Evolutionary conservation across 306 rosid genomes (phyloP).

Genomic region (Pachyrhizus erosus): DNA sequence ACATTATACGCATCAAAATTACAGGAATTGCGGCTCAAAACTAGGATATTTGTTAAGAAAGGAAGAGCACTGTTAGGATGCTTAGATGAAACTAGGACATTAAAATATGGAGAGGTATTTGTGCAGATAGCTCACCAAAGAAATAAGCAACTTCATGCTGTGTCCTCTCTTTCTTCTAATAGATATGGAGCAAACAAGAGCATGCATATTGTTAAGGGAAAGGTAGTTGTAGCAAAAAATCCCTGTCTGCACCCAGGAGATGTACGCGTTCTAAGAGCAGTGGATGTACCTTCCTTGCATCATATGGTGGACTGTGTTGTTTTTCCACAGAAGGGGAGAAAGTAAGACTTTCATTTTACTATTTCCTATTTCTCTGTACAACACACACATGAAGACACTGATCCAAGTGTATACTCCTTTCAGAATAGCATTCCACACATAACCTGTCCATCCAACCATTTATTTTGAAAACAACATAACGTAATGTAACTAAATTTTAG

Average conservation of each 20-base stretch:
- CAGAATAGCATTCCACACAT: conserved; percentile 4
- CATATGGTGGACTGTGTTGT: conserved; percentile 90
- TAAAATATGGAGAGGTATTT: conserved; percentile 84
- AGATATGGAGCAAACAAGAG: conserved; percentile 14
- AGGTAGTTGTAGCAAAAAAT: conserved; percentile 67
- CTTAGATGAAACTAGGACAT: conserved; percentile 79
- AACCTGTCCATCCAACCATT: neutral
- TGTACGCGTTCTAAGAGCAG: conserved; percentile 62
- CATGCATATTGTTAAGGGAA: conserved; percentile 37
- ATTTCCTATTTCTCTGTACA: neutral
- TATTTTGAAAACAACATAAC: neutral
- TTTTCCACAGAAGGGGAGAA: conserved; percentile 77
- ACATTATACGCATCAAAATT: conserved; percentile 73
- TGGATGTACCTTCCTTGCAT: conserved; percentile 64
- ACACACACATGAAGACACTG: conserved; percentile 14
- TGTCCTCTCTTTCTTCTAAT: conserved; percentile 28
- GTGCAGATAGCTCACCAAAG: conserved; percentile 43
- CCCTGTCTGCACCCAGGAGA: conserved; percentile 76
- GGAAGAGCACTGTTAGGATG: conserved; percentile 93
- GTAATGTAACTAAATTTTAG: neutral
- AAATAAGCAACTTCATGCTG: neutral
- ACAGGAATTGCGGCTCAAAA: conserved; percentile 66
- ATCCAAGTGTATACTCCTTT: conserved; percentile 22
- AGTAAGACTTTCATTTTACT: conserved; percentile 45
- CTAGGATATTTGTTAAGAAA: conserved; percentile 69